Base-by-base conservation (phyloP, 179 eudicot species). In the Beta lomatogona region DNA sequence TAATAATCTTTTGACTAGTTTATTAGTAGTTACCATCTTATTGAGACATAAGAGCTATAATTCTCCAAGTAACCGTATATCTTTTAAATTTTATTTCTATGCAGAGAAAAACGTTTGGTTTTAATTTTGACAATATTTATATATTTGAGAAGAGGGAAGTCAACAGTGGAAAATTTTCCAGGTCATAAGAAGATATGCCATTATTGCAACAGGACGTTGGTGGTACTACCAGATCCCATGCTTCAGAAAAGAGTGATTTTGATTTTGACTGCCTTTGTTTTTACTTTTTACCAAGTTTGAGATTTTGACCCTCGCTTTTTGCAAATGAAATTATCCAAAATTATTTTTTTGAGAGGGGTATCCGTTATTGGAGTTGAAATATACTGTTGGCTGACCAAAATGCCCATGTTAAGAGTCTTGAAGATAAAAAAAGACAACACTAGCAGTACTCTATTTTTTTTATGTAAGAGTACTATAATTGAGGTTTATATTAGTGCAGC, bases 181-280 rank as follows among this genome's bases (percentile, higher is more conserved):
- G 57, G 65, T 77, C 77, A 82, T 73, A 45, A 82, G 15, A 77
- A 71, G 80, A 78, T 77, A 66, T 46, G 79, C 28, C 15, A 74
- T 44, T 48, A 74, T 67, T 66, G 10, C 48, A 18, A 55, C 44
- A 65, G 66, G 9, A n/a, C 9, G 66, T 19, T 12, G 28, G 16
- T 65, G 21, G 67, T 83, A 73, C 45, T 59, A 67, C 69, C 76
- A 57, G 82, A 75, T 74, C 66, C 46, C 68, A 53, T 22, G 19
- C 66, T 74, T 78, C 57, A 82, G 74, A 50, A 28, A 25, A 82
- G 63, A 65, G 57, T 79, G 69, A 74, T 58, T 22, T 67, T 22
- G 82, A 83, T 36, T 67, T 67, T 83, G 79, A 79, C 85, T 79
- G 58, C 45, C 44, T 75, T 73, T 57, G 44, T 5, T 60, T 61